phyloP scores from a whole-genome alignment of 495 filamentous ascomycete genomes.

The Glutinoglossum americanum region DNA sequence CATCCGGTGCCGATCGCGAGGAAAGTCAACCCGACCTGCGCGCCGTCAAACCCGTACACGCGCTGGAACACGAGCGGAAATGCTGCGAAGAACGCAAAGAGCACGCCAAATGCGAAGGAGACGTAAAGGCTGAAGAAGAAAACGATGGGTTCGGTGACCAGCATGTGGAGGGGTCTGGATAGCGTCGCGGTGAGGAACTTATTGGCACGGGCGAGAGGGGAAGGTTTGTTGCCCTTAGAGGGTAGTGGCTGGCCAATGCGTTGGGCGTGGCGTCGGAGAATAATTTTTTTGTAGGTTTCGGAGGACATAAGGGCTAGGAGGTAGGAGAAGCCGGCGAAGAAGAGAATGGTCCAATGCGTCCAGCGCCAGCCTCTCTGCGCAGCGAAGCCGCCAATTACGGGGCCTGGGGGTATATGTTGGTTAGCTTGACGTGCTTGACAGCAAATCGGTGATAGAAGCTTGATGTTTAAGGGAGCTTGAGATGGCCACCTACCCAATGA shows the following conservation, averaged over 20 bases:
- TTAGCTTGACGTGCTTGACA: too few relatives aligned
- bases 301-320: slow-evolving; percentile 19
- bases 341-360: slow-evolving; percentile 33
- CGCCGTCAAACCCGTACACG: slow-evolving; percentile 27
- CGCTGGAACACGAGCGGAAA: slow-evolving; percentile 31
- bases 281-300: slow-evolving; percentile 43
- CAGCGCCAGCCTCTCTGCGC: slow-evolving; percentile 36
- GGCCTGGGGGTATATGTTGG: too few relatives aligned
- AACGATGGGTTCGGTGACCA: slow-evolving; percentile 44
- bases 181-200: slow-evolving; percentile 32
- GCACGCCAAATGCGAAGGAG: slow-evolving; percentile 37
- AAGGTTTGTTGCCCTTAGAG: slow-evolving; percentile 15
- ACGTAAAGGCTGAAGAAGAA: slow-evolving; percentile 36
- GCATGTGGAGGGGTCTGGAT: slow-evolving; percentile 39
- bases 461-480: background rate
- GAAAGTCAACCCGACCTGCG: slow-evolving; percentile 35
- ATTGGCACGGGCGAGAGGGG: background rate
- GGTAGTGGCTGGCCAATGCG: slow-evolving; percentile 16
- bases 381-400: slow-evolving; percentile 41
- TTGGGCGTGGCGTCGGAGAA: slow-evolving; percentile 30
- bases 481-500: slow-evolving; percentile 23
- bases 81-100: slow-evolving; percentile 46
- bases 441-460: background rate
- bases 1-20: slow-evolving; percentile 35
- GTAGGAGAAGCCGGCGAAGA: slow-evolving; percentile 23